Base-by-base conservation (phyloP, 1,284 basidiomycete species). In the Pseudozyma hubeiensis region DNA sequence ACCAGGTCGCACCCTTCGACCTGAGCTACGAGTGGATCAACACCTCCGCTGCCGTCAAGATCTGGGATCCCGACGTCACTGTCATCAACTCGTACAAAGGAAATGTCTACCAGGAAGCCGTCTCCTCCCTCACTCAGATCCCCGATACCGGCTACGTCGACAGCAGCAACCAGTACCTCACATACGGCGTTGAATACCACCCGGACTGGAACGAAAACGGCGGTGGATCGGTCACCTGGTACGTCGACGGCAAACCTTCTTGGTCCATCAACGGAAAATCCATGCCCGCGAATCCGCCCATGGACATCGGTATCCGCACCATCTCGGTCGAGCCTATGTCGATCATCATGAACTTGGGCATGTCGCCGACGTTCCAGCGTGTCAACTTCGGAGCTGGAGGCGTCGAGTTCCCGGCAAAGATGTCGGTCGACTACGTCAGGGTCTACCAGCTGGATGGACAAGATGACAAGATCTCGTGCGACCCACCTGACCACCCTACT, bases 1-100 rank as follows among this genome's bases (percentile, higher is more conserved):
- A 79, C 57, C 84, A 85, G 59, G 65, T 80, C 16, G 84, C 84
- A 2, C 84, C 84, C 4, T 85, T 83, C 47, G 81, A 83, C 49
- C 45, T 67, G 14, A 55, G 52, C 43, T 82, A 81, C 66, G 66
- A 77, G 43, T 83, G 82, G 81, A 53, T 64, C 53, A 56, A 75
- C 24, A 61, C 57, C 7, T 53, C 64, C n/a, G 11, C 46, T 10
- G 69, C 53, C 30, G 68, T 57, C 34, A 51, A 65, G 31, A 67
- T 84, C 53, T 80, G 71, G 56, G 60, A 79, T 33, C 41, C 55
- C 4, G 51, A 55, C n/a, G 17, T 65, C 2, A 77, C 78, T 4
- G 5, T 30, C n/a, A 49, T 79, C 67, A 84, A 85, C 63, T 16
- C 59, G 13, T 85, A 82, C 74, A 77, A 72, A 37, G 84, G 84